Base-by-base conservation (phyloP, 345 rosid genomes). In the Geranium rotundifolium region DNA sequence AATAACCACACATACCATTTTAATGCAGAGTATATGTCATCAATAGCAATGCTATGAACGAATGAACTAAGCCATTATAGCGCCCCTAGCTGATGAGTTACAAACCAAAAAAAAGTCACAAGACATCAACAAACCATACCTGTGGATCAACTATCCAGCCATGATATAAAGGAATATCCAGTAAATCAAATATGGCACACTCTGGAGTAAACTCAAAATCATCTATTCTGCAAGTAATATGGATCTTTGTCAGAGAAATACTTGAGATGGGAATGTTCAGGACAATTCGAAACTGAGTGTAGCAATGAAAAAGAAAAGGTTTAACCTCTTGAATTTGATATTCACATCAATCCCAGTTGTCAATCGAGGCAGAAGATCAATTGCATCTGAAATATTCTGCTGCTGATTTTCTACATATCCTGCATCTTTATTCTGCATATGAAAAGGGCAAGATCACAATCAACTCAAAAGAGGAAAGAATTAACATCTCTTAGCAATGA, bases 111-210 rank as follows among this genome's bases (percentile, higher is more conserved):
- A 41, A 41, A 4, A n/a, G 50, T 41, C 10, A 5, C 4, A 13
- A 41, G 50, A 1, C 12, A 6, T 41, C 9, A 41, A 41, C 50
- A 41, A 37, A 59, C 62, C 68, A 78, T 80, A 88, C 99, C 95
- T 84, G 95, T 59, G 93, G 83, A 85, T 95, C 97, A 73, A 87
- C 95, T 66, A 95, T 90, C 99, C 99, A 95, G 69, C 97, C 99
- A 80, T 95, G 99, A 76, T 80, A 90, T 17, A 90, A 67, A 54
- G 95, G 96, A 75, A 95, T 90, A 83, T 88, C 96, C 54, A 95
- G 91, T 70, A 95, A 80, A 81, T 90, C 97, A 87, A 88, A 95
- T 74, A 95, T 95, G 39, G 97, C 97, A 73, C 97, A 88, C 65
- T 87, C 99, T 27, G 77, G 91, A 60, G 99, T 95, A 71, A 88